Conservation (phyloP, 1,139 yeast species). For the Hyphopichia buzzinii region DNA sequence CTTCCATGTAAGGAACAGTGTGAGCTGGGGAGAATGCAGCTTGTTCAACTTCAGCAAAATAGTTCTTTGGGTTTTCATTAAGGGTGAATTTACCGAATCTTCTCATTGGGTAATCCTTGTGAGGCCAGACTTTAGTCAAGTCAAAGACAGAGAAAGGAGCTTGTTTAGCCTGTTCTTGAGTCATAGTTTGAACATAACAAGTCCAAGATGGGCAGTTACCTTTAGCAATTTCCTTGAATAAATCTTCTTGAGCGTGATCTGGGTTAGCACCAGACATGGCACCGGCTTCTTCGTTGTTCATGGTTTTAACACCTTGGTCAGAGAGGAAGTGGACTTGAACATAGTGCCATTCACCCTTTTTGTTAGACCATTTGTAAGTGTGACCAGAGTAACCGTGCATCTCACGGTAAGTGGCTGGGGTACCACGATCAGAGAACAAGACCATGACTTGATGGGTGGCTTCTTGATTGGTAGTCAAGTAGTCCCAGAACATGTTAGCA, state of each 20-base stretch:
- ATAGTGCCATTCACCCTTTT: constrained; percentile 57
- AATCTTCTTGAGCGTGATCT: constrained; percentile 55
- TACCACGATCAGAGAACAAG: constrained; percentile 60
- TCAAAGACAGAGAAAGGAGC: constrained; percentile 59
- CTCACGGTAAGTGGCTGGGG: constrained; percentile 54
- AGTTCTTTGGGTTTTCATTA: constrained; percentile 64
- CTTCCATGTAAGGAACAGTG: constrained; percentile 73
- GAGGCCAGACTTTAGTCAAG: constrained; percentile 73
- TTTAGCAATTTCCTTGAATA: constrained; percentile 49
- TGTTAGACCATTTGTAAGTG: constrained; percentile 59
- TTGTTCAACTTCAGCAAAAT: constrained; percentile 73
- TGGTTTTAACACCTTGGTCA: constrained; percentile 53
- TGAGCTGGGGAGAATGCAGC: constrained; percentile 76
- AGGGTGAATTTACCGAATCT: constrained; percentile 61
- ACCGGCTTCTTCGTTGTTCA: constrained; percentile 54
- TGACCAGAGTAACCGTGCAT: constrained; percentile 69
- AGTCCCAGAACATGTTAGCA: constrained; percentile 67
- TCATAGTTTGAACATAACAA: constrained; percentile 58
- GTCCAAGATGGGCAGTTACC: constrained; percentile 60
- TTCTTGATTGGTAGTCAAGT: constrained; percentile 53
- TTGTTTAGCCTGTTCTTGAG: constrained; percentile 53
- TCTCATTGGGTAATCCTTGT: constrained; percentile 64
- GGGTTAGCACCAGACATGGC: constrained; percentile 53
- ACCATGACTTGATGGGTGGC: constrained; percentile 56
- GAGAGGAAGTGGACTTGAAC: constrained; percentile 56